Evolutionary conservation across 441 rosid genomes (phyloP), one percentile per base, ranked within the genome.

Genomic region (Codiaeum variegatum): DNA sequence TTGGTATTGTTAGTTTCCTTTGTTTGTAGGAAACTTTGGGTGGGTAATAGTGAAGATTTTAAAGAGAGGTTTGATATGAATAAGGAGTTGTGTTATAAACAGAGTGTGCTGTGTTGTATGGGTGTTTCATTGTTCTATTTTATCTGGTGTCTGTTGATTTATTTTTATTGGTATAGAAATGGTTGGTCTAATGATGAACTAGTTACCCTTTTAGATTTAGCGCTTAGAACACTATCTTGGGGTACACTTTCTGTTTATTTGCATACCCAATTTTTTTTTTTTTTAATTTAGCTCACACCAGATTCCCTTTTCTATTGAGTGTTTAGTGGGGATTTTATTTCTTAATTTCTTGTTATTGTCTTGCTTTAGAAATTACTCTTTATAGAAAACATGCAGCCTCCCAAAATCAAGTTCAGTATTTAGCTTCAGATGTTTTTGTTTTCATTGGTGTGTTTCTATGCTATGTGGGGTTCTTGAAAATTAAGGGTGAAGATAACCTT

Each of bases 281-380:
- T 82, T 76, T 70, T 28, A 61, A 58, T 71, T 80, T 82, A 21
- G 67, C 62, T 46, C 77, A 69, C 24, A 74, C 51, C 11, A 85
- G 70, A 76, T 80, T 89, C 78, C 89, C 88, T 0, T 36, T 84
- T 51, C 61, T 71, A 32, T 84, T 89, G 84, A 89, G 91, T 79
- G 75, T 87, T 75, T 92, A 97, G 95, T 90, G 88, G 97, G 87
- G 83, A 19, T 79, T 86, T 32, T 90, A 83, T 78, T 73, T 84
- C 26, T 78, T 80, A 62, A 34, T 85, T 75, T 88, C 94, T 60
- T 84, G 87, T 85, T 88, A 79, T 80, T 74, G 84, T 66, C 83
- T 94, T 68, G 85, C 83, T 69, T 66, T 85, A 72, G 97, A 86
- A 79, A 16, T 82, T 56, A 70, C 85, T 83, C 72, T 79, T 44